Percentiles rank a stretch among this genome's conserved stretches.
These are phyloP conservation scores for Neurospora intermedia DNA, from an alignment of 495 filamentous ascomycete species.

Conservation along the genomic window DNA sequence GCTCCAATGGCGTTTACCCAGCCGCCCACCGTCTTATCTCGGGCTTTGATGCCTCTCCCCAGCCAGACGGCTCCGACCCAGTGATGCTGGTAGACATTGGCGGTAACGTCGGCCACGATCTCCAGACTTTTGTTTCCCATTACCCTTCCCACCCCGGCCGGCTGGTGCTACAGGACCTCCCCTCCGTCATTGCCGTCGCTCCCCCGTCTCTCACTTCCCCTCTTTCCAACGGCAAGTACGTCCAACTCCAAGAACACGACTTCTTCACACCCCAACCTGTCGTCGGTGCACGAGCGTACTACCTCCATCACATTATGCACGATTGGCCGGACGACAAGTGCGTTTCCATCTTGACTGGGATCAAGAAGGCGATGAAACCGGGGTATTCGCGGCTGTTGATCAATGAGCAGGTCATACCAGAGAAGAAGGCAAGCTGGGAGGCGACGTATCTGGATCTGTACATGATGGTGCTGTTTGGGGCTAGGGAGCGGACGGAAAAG, in stretches of 20 bases:
- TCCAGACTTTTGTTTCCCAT: conserved; percentile 30
- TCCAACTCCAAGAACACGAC: conserved; percentile 26
- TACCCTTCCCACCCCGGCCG: conserved; percentile 30
- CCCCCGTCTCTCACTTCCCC: conserved; percentile 1
- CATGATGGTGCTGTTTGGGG: conserved; percentile 14
- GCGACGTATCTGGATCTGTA: conserved; percentile 30
- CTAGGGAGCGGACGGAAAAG: conserved; percentile 19
- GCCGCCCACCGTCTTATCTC: conserved; percentile 29
- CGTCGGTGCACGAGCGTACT: conserved; percentile 35
- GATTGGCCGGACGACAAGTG: conserved; percentile 37
- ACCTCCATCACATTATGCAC: conserved; percentile 35
- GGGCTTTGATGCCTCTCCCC: conserved; percentile 10
- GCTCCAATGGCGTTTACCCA: conserved; percentile 37
- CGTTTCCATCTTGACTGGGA: conserved; percentile 23
- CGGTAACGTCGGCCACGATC: conserved; percentile 41
- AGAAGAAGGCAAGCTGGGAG: conserved; percentile 28
- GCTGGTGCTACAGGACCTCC: conserved; percentile 39
- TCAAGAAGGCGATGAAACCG: conserved; percentile 30
- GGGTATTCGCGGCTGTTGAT: conserved; percentile 39
- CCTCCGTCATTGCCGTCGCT: conserved; percentile 22
- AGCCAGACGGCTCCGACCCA: conserved; percentile 3
- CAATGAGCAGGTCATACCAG: conserved; percentile 42
- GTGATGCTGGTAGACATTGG: conserved; percentile 45
- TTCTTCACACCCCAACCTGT: conserved; percentile 32
- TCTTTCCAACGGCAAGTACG: conserved; percentile 1